phyloP scores from a whole-genome alignment of 192 early-diverging fungal species.

The Coemansia sp. region DNA sequence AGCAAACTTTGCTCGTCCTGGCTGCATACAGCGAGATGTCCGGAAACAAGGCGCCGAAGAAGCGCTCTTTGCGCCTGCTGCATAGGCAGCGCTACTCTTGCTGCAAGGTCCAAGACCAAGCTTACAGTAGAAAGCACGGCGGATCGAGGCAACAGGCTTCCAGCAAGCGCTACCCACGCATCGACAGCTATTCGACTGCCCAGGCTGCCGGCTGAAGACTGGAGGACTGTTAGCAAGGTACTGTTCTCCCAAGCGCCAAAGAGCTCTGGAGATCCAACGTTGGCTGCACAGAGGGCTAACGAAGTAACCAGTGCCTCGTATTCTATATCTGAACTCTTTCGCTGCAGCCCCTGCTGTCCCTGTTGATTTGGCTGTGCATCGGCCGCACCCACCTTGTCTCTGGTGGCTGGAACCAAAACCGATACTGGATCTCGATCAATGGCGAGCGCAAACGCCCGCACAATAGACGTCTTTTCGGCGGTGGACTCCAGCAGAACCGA shows the following conservation, averaged over 20 bases:
- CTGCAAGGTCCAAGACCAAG: conserved; percentile 8
- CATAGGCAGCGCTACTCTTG: not conserved
- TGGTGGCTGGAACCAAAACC: conserved; percentile 7
- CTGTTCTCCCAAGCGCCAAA: conserved; percentile 25
- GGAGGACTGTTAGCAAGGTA: conserved; percentile 10
- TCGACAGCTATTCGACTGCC: conserved; percentile 19
- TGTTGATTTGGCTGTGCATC: no score
- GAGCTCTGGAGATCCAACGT: conserved; percentile 9
- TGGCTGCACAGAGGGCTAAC: conserved; percentile 13
- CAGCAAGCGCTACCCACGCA: conserved; percentile 26
- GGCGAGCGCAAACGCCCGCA: conserved; percentile 21
- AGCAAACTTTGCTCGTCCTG: not conserved
- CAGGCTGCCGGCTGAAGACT: conserved; percentile 10
- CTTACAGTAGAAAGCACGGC: conserved; percentile 6
- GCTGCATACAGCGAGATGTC: not conserved
- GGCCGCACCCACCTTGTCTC: not conserved
- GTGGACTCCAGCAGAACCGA: conserved; percentile 10
- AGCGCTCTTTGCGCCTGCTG: not conserved
- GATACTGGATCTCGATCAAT: conserved; percentile 28
- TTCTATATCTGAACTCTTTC: not conserved
- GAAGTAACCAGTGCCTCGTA: conserved; percentile 24
- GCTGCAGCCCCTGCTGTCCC: no score
- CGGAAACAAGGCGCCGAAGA: conserved; percentile 3
- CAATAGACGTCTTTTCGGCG: not conserved
- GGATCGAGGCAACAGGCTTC: conserved; percentile 3